Evolutionary conservation across 176 grass and related monocot genomes (phyloP).

Genomic region (Eleusine indica): DNA sequence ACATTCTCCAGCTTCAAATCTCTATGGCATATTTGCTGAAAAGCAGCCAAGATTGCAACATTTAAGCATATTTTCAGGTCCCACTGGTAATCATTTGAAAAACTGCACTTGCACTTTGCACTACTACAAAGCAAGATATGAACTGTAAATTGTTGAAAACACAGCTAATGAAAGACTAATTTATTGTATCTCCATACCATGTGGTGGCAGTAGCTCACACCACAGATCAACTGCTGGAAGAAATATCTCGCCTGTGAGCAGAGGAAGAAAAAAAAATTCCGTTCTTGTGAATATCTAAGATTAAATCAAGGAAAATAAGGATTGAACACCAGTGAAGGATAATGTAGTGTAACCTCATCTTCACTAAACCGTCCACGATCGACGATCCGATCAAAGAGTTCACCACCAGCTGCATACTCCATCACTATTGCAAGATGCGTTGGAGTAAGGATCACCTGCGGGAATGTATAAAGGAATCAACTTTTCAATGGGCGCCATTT

Average conservation of each 20-base stretch:
- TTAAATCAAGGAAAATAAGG: not conserved
- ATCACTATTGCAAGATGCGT: slow-evolving; percentile 80
- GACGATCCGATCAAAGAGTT: slow-evolving; percentile 70
- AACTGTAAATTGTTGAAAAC: slow-evolving; percentile 9
- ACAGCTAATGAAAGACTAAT: slow-evolving; percentile 1
- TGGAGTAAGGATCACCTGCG: slow-evolving; percentile 67
- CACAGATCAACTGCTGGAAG: slow-evolving; percentile 83
- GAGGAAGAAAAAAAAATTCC: slow-evolving; percentile 7
- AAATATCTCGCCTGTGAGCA: slow-evolving; percentile 72
- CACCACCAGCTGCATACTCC: slow-evolving; percentile 73
- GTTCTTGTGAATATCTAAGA: not conserved
- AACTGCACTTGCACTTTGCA: slow-evolving; percentile 33
- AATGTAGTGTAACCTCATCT: slow-evolving; percentile 55
- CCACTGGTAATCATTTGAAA: slow-evolving; percentile 42
- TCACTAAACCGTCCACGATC: slow-evolving; percentile 67
- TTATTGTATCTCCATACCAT: slow-evolving; percentile 54
- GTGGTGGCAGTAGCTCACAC: slow-evolving; percentile 80
- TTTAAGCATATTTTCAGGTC: slow-evolving; percentile 41
- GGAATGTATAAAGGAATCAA: slow-evolving; percentile 27
- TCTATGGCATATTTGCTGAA: slow-evolving; percentile 87
- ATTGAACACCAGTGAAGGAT: not conserved
- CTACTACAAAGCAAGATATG: slow-evolving; percentile 33
- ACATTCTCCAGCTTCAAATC: slow-evolving; percentile 91
- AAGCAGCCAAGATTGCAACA: slow-evolving; percentile 45
- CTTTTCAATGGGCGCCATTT: slow-evolving; percentile 11